Evolutionary conservation across 495 filamentous ascomycete genomes (phyloP), one percentile per base, ranked within the genome.

Genomic region (Aspergillus avenaceus): DNA sequence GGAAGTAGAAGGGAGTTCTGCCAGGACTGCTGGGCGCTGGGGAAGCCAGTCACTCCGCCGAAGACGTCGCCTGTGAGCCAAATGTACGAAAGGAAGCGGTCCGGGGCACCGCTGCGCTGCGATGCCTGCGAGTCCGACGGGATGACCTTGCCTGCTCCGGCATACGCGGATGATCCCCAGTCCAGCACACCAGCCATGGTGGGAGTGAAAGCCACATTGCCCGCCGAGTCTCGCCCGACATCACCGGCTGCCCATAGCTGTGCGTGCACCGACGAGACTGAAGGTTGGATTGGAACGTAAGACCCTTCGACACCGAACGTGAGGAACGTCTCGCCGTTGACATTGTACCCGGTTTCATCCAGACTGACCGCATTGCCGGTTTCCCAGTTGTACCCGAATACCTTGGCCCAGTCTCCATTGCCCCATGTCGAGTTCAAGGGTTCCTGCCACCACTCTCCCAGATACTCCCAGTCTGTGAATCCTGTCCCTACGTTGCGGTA

Each of bases 311-410:
- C 48, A 18, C 58, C 58, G 13, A 60, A 38, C 2, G 53, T 56
- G 21, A 45, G 27, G 27, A 60, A 57, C 7, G 50, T 27, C 16
- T 52, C 44, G 13, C 58, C 58, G 0, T 49, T 22, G 4, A 34
- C 26, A 23, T 53, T 54, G 32, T 60, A 57, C 5, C 54, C 58
- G 7, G 54, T 27, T 9, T 43, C 26, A 21, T 54, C 43, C 11
- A 60, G 47, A 25, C 14, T 27, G 47, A 57, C 49, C 23, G 52
- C 23, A 16, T 60, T 60, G 29, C 41, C 58, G 16, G 46, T 45
- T 31, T 60, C 58, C 31, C 51, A 60, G 48, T 60, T 60, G 54
- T 51, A 60, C 1, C 58, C 58, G 43, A 43, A 60, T 1, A 50
- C 34, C 0, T 48, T 48, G 3, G 58, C 53, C 58, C 58, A 60